phyloP scores from a whole-genome alignment of 768 basidiomycete species.

The Naematelia encephala region DNA sequence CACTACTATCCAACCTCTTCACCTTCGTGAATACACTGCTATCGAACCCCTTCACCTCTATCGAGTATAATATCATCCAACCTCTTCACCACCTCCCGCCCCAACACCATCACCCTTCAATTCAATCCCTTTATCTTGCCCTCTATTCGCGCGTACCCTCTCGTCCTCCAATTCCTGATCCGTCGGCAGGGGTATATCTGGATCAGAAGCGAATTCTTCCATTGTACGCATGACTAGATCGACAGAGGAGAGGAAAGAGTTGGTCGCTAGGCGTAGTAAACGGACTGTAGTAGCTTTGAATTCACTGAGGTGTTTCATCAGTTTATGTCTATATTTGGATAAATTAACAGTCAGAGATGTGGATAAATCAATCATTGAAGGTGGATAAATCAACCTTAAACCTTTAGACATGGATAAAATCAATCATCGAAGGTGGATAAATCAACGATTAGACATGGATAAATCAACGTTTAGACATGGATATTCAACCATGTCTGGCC shows the following conservation, averaged over 20 bases:
- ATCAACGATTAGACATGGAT: too few relatives aligned
- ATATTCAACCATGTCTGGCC: too few relatives aligned
- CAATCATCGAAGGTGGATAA: too few relatives aligned
- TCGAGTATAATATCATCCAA: slow-evolving; percentile 15
- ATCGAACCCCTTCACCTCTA: too few relatives aligned
- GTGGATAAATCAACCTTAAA: too few relatives aligned
- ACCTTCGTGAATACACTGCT: too few relatives aligned
- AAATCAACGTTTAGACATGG: too few relatives aligned
- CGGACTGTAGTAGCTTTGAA: slow-evolving; percentile 65
- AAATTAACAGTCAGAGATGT: neutral
- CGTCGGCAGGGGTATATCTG: slow-evolving; percentile 43
- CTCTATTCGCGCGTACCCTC: slow-evolving; percentile 19
- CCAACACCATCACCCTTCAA: slow-evolving; percentile 40
- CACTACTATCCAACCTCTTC: too few relatives aligned
- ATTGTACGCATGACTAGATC: slow-evolving; percentile 81
- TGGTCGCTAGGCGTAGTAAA: slow-evolving; percentile 75
- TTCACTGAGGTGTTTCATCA: slow-evolving; percentile 58
- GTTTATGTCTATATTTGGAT: neutral
- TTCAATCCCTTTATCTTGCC: slow-evolving; percentile 33
- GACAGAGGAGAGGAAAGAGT: slow-evolving; percentile 83
- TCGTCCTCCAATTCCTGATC: slow-evolving; percentile 34
- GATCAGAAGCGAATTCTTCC: slow-evolving; percentile 71
- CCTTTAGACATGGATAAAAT: too few relatives aligned
- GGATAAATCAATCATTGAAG: too few relatives aligned
- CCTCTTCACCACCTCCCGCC: slow-evolving; percentile 42